A percentile compares a stretch with the other conserved stretches of the same genome.
These are phyloP conservation scores for Tetrapisispora taiwanensis DNA, from an alignment of 805 yeast species.

Conservation along the genomic window DNA sequence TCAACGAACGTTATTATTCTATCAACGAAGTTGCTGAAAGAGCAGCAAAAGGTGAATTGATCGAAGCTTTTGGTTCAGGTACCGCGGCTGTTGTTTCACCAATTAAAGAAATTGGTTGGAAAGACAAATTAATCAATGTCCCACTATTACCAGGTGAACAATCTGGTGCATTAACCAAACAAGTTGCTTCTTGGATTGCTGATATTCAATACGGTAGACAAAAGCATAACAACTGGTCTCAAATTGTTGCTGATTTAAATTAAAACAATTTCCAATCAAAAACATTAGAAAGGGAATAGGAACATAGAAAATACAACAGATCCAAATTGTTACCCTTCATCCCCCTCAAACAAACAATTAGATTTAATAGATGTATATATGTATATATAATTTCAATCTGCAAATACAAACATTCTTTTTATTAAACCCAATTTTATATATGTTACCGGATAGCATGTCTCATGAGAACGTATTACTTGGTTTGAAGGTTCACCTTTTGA, in stretches of 20 bases:
- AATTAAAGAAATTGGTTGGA: slow-evolving; percentile 74
- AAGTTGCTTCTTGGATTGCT: slow-evolving; percentile 73
- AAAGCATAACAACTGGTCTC: slow-evolving; percentile 45
- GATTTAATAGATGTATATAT: background rate
- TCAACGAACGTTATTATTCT: slow-evolving; percentile 74
- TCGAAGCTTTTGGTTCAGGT: slow-evolving; percentile 96
- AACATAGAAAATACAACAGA: background rate
- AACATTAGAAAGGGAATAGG: too few species aligned
- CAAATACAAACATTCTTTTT: background rate
- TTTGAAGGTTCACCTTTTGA: too few species aligned
- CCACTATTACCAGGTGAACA: slow-evolving; percentile 75
- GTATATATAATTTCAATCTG: background rate
- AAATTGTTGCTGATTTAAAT: slow-evolving; percentile 25
- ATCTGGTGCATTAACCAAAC: slow-evolving; percentile 64
- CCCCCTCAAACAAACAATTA: background rate
- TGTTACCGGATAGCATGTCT: too few species aligned
- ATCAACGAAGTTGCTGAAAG: slow-evolving; percentile 71
- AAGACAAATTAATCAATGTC: slow-evolving; percentile 56
- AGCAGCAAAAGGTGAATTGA: slow-evolving; percentile 67
- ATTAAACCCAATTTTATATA: background rate
- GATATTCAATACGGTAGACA: slow-evolving; percentile 82
- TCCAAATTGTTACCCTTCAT: background rate
- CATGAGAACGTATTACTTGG: too few species aligned
- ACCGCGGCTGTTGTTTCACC: slow-evolving; percentile 97
- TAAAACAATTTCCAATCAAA: too few species aligned